Base-by-base conservation (phyloP, 1,284 basidiomycete genomes). In the Ganoderma lucidum region DNA sequence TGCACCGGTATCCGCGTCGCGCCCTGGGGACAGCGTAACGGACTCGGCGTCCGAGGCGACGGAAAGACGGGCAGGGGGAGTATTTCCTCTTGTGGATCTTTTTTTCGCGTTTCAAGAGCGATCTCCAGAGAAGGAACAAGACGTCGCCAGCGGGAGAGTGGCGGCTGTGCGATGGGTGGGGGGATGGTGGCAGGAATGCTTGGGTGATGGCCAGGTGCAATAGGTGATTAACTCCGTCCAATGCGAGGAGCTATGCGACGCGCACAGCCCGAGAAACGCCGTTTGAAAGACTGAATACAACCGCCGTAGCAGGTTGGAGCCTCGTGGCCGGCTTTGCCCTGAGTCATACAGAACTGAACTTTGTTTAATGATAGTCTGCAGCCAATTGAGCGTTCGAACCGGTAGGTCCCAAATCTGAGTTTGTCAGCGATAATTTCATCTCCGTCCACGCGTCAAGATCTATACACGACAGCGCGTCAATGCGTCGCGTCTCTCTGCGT, bases 111-210 rank as follows among this genome's bases (percentile, higher is more conserved):
- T 59, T 59, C 56, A 59, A 12, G 17, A 37, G 17, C 1, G 37
- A 59, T 59, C 56, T 59, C 37, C 19, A 59, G 56, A 59, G 56
- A 30, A 30, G 32, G 30, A 59, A 35, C 32, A 59, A 59, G 56
- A 37, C 35, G 56, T 59, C 56, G 39, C 30, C 28, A 35, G n/a
- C 32, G 23, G 10, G 15, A 9, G 23, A 8, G 15, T n/a, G 14
- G 23, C 59, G 39, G 67, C 67, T 51, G 63, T 68, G 67, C 39
- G 35, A 23, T 48, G 35, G 42, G 42, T 48, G 35, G 42, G 42
- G 58, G 62, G 35, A 19, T 28, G 19, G 51, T 35, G 41, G 48
- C 48, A 58, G 59, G 39, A 41, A 41, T 17, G 59, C 23, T 61
- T 59, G 56, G 12, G 37, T 61, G 41, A 61, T 61, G 41, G 14